Evolutionary conservation across 2,329 filamentous ascomycete genomes (phyloP).

Genomic region (Exophiala calicioides): DNA sequence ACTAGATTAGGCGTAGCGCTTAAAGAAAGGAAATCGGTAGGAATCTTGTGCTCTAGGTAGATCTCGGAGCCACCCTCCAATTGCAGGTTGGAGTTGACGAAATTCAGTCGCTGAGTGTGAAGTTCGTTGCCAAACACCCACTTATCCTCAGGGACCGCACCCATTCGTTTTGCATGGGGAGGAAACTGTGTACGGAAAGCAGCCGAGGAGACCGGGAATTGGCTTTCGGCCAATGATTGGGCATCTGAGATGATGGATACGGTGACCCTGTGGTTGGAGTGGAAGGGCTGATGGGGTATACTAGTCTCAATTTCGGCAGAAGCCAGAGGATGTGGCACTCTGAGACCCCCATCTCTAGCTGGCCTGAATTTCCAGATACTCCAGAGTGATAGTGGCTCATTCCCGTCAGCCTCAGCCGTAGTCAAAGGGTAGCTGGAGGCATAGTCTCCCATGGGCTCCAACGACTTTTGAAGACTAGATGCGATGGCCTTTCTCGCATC

Average conservation of each 20-base stretch:
- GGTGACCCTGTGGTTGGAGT: constrained; percentile 82
- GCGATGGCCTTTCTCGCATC: constrained; percentile 28
- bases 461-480: constrained; percentile 20
- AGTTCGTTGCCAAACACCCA: constrained; percentile 59
- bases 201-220: not conserved
- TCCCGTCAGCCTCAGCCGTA: constrained; percentile 7
- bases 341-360: constrained; percentile 40
- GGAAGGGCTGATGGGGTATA: constrained; percentile 92
- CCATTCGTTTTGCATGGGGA: constrained; percentile 6
- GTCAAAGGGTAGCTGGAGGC: constrained; percentile 2
- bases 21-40: not conserved
- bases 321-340: constrained; percentile 59
- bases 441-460: constrained; percentile 5
- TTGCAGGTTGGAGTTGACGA: not conserved
- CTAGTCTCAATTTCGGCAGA: constrained; percentile 94
- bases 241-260: constrained; percentile 63
- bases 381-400: constrained; percentile 4
- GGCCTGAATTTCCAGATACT: constrained; percentile 50
- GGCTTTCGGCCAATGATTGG: constrained; percentile 29
- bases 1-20: constrained; percentile 50
- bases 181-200: not conserved
- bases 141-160: constrained; percentile 30
- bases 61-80: constrained; percentile 20
- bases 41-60: constrained; percentile 25
- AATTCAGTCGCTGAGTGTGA: constrained; percentile 34